phyloP scores from a whole-genome alignment of 306 rosid genomes.

The Glycine tomentella region DNA sequence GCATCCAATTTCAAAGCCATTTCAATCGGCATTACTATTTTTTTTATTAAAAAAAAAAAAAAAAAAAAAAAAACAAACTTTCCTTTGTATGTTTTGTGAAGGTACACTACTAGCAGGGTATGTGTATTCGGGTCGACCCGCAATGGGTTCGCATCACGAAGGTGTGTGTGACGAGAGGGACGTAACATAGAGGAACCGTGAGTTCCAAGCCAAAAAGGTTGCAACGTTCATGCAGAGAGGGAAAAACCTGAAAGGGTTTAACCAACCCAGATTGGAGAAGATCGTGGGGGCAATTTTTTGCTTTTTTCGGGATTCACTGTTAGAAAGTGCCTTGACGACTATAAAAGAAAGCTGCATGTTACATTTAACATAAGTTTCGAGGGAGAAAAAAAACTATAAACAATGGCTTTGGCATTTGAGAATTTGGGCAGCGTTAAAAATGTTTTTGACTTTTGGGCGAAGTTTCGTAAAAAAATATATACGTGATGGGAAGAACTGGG shows the following conservation, averaged over 20 bases:
- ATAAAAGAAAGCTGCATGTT: too few species aligned
- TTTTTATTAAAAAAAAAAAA: too few species aligned
- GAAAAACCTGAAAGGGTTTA: constrained; percentile 37
- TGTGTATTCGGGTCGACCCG: constrained; percentile 23
- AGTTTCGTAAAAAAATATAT: too few species aligned
- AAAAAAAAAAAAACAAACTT: too few species aligned
- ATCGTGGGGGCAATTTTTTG: constrained; percentile 50
- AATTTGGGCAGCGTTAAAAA: not conserved
- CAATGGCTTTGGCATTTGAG: not conserved
- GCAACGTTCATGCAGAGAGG: constrained; percentile 24
- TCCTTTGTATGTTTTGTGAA: too few species aligned
- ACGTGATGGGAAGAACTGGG: too few species aligned
- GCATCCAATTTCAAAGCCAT: constrained; percentile 19
- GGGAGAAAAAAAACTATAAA: not conserved
- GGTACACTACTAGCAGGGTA: not conserved
- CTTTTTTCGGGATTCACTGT: constrained; percentile 48
- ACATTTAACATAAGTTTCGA: not conserved
- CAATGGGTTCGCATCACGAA: not conserved
- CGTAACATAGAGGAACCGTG: constrained; percentile 51
- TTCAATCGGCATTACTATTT: too few species aligned
- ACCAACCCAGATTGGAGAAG: constrained; percentile 51
- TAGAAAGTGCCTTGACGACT: not conserved
- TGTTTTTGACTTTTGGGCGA: not conserved
- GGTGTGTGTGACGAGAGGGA: constrained; percentile 44
- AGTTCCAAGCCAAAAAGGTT: constrained; percentile 53